Percentiles rank a stretch among this genome's conserved stretches.
Evolutionary conservation across 176 grass and related monocot genomes (phyloP).

Genomic region (Oryza nivara): DNA sequence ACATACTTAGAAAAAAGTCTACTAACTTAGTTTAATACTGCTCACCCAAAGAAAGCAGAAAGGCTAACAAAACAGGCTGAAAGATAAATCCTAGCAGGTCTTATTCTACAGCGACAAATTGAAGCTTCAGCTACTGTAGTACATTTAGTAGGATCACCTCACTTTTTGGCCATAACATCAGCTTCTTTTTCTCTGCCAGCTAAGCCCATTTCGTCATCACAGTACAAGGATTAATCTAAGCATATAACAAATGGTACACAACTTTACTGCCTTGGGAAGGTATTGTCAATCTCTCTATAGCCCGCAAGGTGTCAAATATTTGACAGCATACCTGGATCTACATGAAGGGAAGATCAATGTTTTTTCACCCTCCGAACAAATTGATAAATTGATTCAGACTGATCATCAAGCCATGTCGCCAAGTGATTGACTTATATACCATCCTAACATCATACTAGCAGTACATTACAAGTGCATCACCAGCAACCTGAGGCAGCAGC

Average conservation of each 20-base stretch:
- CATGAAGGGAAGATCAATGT: constrained; percentile 45
- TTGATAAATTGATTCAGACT: constrained; percentile 41
- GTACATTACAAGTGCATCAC: constrained; percentile 41
- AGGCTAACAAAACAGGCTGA: constrained; percentile 33
- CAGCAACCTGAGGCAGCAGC: neutral
- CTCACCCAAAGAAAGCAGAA: constrained; percentile 24
- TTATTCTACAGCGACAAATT: constrained; percentile 28
- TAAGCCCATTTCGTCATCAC: neutral
- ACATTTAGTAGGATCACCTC: neutral
- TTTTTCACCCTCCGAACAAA: constrained; percentile 48
- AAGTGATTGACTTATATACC: constrained; percentile 59
- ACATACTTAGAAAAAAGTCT: neutral
- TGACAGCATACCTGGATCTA: constrained; percentile 51
- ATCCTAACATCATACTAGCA: constrained; percentile 58
- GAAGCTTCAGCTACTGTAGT: neutral
- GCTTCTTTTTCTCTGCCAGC: neutral
- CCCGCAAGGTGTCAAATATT: constrained; percentile 41
- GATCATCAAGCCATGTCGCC: constrained; percentile 42
- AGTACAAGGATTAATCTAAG: neutral
- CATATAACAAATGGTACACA: neutral
- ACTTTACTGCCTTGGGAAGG: constrained; percentile 23
- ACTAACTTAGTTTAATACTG: constrained; percentile 32
- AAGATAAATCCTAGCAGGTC: constrained; percentile 12
- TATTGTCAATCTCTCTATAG: constrained; percentile 37
- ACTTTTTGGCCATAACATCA: constrained; percentile 7